A percentile compares a stretch with the other conserved stretches of the same genome.
These are phyloP conservation scores for Borovskyia barvae DNA, from an alignment of 208 protist genomes.

Conservation along the genomic window DNA sequence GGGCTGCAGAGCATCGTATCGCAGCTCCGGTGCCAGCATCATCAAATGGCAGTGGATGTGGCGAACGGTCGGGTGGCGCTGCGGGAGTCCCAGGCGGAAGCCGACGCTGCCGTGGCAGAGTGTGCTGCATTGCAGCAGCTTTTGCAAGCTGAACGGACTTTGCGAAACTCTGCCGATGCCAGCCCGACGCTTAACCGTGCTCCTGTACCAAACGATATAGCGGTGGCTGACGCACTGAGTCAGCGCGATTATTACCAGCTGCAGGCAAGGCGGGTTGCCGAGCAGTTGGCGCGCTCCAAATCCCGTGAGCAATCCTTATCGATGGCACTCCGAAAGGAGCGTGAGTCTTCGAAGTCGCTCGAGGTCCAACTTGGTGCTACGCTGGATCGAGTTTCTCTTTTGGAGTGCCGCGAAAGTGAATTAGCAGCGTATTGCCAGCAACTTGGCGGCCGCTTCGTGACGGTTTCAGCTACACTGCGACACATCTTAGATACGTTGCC, in stretches of 20 bases:
- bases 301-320: conserved; percentile 26
- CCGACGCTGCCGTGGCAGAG: conserved; percentile 16
- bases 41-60: conserved; percentile 38
- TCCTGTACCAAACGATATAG: background rate
- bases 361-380: conserved; percentile 38
- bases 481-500: conserved; percentile 34
- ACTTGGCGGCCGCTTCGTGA: conserved; percentile 39
- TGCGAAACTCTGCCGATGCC: conserved; percentile 16
- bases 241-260: conserved; percentile 75
- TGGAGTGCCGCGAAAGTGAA: conserved; percentile 19
- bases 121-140: conserved; percentile 19
- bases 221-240: conserved; percentile 22
- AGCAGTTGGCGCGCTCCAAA: conserved; percentile 12
- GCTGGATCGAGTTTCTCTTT: conserved; percentile 33
- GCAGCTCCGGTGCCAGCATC: conserved; percentile 33
- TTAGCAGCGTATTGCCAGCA: conserved; percentile 35
- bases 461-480: conserved; percentile 39
- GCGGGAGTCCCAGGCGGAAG: conserved; percentile 19
- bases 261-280: conserved; percentile 40
- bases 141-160: conserved; percentile 27
- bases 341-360: conserved; percentile 6
- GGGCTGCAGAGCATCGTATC: conserved; percentile 28
- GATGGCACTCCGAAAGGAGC: conserved; percentile 30
- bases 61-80: conserved; percentile 33
- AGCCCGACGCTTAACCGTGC: background rate